Evolutionary conservation across 208 protist species (phyloP).

Genomic region (Acanthamoeba triangularis): DNA sequence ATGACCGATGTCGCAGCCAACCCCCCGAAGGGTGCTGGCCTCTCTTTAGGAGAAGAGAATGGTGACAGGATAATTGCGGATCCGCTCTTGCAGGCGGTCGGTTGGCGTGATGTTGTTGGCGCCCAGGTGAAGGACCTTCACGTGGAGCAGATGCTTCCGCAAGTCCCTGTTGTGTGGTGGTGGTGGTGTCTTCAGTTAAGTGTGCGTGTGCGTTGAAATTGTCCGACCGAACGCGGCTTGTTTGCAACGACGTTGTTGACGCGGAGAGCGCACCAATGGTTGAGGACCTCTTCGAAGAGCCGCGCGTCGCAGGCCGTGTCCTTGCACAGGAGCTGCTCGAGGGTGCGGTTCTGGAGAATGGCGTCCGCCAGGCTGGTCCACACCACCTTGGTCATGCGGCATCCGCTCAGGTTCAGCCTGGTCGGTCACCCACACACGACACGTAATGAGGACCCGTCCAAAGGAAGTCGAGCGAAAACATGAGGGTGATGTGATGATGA

Average conservation of each 20-base stretch:
- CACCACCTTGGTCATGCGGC: background rate
- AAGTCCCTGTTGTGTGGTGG: background rate
- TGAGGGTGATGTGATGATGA: too few relatives aligned
- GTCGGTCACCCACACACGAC: background rate
- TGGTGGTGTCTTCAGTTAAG: background rate
- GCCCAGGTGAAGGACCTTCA: background rate
- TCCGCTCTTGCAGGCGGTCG: background rate
- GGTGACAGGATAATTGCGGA: background rate
- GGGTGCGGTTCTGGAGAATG: conserved; percentile 36
- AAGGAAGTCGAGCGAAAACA: too few relatives aligned
- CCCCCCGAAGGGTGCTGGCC: too few relatives aligned
- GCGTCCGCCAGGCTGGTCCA: background rate
- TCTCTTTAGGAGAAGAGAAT: background rate
- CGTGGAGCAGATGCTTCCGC: background rate
- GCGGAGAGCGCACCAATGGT: background rate
- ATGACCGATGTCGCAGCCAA: too few relatives aligned
- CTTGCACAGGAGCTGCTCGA: background rate
- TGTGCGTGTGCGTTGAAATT: too few relatives aligned
- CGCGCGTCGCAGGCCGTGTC: conserved; percentile 30
- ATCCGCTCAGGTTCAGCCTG: conserved; percentile 35
- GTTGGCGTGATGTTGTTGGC: background rate
- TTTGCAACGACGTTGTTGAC: background rate
- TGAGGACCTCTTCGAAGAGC: conserved; percentile 12
- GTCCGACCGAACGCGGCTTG: background rate
- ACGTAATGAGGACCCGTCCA: background rate